Percentiles rank a stretch among this genome's conserved stretches.
phyloP scores from a whole-genome alignment of 2,329 filamentous ascomycete species.

The Nigrospora oryzae region DNA sequence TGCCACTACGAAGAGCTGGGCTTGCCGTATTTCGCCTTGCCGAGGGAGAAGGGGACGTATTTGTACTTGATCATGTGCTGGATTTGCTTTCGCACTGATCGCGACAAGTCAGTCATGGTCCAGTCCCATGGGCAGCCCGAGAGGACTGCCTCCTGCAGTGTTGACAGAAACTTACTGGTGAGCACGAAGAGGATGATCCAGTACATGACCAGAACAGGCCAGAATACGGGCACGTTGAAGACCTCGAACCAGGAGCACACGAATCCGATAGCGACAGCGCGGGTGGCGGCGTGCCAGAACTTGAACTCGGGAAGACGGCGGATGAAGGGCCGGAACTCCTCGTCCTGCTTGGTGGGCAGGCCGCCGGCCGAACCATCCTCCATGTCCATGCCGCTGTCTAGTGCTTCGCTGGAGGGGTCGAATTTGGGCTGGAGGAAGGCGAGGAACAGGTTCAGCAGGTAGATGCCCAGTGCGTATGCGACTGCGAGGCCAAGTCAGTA shows the following conservation, averaged over 20 bases:
- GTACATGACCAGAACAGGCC: slow-evolving; percentile 96
- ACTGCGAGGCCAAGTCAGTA: slow-evolving; percentile 44
- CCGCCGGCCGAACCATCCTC: slow-evolving; percentile 79
- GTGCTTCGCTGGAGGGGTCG: slow-evolving; percentile 83
- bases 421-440: slow-evolving; percentile 98
- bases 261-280: slow-evolving; percentile 76
- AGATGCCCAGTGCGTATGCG: slow-evolving; percentile 95
- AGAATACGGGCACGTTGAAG: slow-evolving; percentile 97
- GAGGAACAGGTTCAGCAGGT: slow-evolving; percentile 97
- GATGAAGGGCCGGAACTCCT: slow-evolving; percentile 97
- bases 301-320: slow-evolving; percentile 96
- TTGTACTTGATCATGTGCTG: slow-evolving; percentile 99
- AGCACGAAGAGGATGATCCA: slow-evolving; percentile 95
- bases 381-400: slow-evolving; percentile 95
- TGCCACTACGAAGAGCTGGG: slow-evolving; percentile 35
- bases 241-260: slow-evolving; percentile 85
- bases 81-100: slow-evolving; percentile 90
- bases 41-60: slow-evolving; percentile 89
- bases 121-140: too few relatives aligned
- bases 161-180: slow-evolving; percentile 62
- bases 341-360: slow-evolving; percentile 89
- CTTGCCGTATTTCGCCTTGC: slow-evolving; percentile 75
- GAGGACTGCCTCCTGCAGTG: neutral
- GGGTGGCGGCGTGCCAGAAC: slow-evolving; percentile 96
- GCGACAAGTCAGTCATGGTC: neutral